Percentiles rank a stretch among this genome's conserved stretches.
Evolutionary conservation across 768 basidiomycete genomes (phyloP).

Genomic region (Paxillus involutus): DNA sequence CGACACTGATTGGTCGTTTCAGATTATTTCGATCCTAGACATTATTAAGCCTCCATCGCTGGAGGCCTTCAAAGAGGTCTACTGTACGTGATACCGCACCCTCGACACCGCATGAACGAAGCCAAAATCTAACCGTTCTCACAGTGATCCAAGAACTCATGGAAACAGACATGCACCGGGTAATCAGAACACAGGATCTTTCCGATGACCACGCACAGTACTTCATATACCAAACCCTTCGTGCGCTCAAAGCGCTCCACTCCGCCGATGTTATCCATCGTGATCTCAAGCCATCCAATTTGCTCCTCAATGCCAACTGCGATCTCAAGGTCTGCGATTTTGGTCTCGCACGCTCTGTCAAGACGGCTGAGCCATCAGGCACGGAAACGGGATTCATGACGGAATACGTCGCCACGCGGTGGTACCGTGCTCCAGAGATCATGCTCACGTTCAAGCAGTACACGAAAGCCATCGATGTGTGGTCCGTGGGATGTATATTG

Average conservation of each 20-base stretch:
- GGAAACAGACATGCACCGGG: conserved; percentile 97
- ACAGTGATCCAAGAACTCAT: conserved; percentile 88
- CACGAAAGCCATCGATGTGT: conserved; percentile 91
- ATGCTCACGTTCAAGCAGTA: conserved; percentile 99
- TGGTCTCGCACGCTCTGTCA: conserved; percentile 88
- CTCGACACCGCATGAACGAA: background rate
- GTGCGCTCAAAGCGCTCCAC: conserved; percentile 94
- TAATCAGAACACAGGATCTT: conserved; percentile 92
- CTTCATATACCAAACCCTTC: conserved; percentile 91
- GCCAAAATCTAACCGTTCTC: conserved; percentile 9
- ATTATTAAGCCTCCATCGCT: conserved; percentile 80
- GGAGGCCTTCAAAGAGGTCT: conserved; percentile 87
- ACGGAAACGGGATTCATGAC: conserved; percentile 92
- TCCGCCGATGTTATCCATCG: conserved; percentile 96
- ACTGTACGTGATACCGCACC: conserved; percentile 44
- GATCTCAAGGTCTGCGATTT: conserved; percentile 96
- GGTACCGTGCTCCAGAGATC: conserved; percentile 99
- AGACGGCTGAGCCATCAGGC: conserved; percentile 80
- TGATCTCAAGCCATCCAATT: conserved; percentile 95
- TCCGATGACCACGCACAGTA: conserved; percentile 96
- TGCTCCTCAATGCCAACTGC: conserved; percentile 96
- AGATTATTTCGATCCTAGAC: conserved; percentile 91
- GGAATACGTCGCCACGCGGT: conserved; percentile 96
- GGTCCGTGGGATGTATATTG: conserved; percentile 86
- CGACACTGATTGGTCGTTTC: conserved; percentile 1